Evolutionary conservation across 108 stramenopile species (phyloP), one percentile per base, ranked within the genome.

Genomic region (Nitzschia inconspicua): DNA sequence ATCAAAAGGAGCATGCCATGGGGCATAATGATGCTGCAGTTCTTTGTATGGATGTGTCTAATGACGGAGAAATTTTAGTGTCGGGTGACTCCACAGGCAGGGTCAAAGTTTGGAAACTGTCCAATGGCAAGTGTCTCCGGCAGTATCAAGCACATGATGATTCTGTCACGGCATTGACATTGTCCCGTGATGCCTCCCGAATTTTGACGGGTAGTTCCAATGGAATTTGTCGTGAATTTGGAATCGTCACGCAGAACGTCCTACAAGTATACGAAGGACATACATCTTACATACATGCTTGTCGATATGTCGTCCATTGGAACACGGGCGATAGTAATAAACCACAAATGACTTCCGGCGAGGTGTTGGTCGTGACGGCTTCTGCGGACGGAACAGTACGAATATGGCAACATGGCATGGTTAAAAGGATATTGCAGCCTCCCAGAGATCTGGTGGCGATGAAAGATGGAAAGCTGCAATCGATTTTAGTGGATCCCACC

Each of bases 231-330:
- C 82, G 88, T 23, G 85, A 91, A 68, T 90, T 84, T 65, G 88
- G 92, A 30, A 50, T 91, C 30, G 71, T 84, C n/a, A 76, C 85
- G 6, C 73, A 73, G n/a, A 75, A 76, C 28, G 61, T 85, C 62
- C 43, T 93, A 40, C 84, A 93, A 64, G 88, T 96, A 56, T 96
- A 95, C 69, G 63, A 85, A 20, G 97, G 95, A 11, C 96, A 95
- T 59, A 55, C 57, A 3, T 89, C 91, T 19, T 95, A 85, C 48
- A 87, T 95, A 41, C 91, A 82, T 51, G 59, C 76, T 46, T 86
- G 86, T 58, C 50, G 47, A 20, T 91, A 90, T 55, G 47, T 72
- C 44, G 14, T 77, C 52, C 48, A 47, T 57, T 57, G 47, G 40
- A 50, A 49, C 3, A 37, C 44, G 3, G 31, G 60, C 26, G 36